phyloP scores from a whole-genome alignment of 345 rosid species.

The Lumnitzera littorea region DNA sequence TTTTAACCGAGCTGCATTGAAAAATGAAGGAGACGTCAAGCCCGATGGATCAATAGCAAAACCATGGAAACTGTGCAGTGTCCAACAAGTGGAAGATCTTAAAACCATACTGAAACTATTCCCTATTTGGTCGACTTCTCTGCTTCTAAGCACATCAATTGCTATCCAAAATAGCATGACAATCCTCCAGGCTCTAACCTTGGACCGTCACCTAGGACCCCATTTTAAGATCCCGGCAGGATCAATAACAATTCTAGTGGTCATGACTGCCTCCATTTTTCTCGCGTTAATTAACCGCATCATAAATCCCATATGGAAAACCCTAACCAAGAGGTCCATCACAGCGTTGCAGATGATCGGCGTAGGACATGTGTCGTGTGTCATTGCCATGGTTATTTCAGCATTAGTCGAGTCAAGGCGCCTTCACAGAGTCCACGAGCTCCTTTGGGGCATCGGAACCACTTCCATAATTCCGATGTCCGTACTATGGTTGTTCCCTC shows the following conservation, averaged over 20 bases:
- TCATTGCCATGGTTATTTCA: conserved; percentile 15
- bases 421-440: conserved; percentile 17
- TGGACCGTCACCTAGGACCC: conserved; percentile 33
- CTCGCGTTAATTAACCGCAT: conserved; percentile 37
- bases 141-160: conserved; percentile 33
- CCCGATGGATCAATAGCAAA: conserved; percentile 15
- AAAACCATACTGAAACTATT: conserved; percentile 31
- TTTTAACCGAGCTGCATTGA: conserved; percentile 36
- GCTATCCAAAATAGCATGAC: conserved; percentile 31
- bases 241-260: conserved; percentile 24
- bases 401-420: conserved; percentile 26
- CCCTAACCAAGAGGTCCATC: conserved; percentile 17
- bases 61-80: conserved; percentile 25
- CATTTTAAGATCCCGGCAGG: conserved; percentile 37
- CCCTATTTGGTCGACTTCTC: conserved; percentile 34
- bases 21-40: conserved; percentile 18
- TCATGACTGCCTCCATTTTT: conserved; percentile 24
- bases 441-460: not conserved
- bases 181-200: conserved; percentile 34
- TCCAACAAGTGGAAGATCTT: conserved; percentile 39
- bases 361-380: conserved; percentile 18
- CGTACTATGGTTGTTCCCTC: conserved; percentile 45
- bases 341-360: conserved; percentile 26
- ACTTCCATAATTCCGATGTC: conserved; percentile 23
- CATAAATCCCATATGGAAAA: conserved; percentile 21